These are phyloP conservation scores for Cyberlindnera suaveolens DNA, from an alignment of 805 yeast species.

Conservation along the genomic window DNA sequence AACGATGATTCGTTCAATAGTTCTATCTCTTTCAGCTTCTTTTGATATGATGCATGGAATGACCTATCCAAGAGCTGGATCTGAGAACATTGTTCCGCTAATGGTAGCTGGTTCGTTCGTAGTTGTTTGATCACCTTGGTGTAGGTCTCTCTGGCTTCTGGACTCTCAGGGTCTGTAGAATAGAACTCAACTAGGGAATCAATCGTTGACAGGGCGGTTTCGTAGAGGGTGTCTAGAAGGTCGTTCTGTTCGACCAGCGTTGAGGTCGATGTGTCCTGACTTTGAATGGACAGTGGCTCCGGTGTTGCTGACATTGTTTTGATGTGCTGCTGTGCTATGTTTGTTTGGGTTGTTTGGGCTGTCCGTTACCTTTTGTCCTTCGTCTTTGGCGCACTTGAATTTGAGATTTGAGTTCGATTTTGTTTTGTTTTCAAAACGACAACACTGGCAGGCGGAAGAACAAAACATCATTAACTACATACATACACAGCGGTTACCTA, in stretches of 20 bases:
- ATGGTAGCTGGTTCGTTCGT: constrained; percentile 1
- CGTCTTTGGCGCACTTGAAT: not conserved
- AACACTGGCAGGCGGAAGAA: no score
- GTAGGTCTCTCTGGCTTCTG: constrained; percentile 1
- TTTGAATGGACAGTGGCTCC: not conserved
- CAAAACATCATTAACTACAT: no score
- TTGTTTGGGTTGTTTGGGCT: not conserved
- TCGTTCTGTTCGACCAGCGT: constrained; percentile 6
- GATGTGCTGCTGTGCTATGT: constrained; percentile 18
- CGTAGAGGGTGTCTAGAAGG: constrained; percentile 8
- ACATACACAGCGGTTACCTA: no score
- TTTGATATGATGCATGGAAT: constrained; percentile 6
- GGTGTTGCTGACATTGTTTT: not conserved
- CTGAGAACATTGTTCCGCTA: constrained; percentile 3
- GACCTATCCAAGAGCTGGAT: constrained; percentile 12
- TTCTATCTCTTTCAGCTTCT: constrained; percentile 4
- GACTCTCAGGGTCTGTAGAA: constrained; percentile 8
- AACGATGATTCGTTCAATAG: constrained; percentile 7
- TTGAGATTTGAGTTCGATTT: no score
- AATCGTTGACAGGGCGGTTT: constrained; percentile 3
- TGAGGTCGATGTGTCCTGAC: not conserved
- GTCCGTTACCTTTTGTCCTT: not conserved
- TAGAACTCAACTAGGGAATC: constrained; percentile 16
- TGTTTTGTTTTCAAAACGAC: no score
- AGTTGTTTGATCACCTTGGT: not conserved